Percentiles rank a stretch among this genome's conserved stretches.
These are phyloP conservation scores for Trypanosoma cruzi DNA, from an alignment of 208 protist genomes.

Conservation along the genomic window DNA sequence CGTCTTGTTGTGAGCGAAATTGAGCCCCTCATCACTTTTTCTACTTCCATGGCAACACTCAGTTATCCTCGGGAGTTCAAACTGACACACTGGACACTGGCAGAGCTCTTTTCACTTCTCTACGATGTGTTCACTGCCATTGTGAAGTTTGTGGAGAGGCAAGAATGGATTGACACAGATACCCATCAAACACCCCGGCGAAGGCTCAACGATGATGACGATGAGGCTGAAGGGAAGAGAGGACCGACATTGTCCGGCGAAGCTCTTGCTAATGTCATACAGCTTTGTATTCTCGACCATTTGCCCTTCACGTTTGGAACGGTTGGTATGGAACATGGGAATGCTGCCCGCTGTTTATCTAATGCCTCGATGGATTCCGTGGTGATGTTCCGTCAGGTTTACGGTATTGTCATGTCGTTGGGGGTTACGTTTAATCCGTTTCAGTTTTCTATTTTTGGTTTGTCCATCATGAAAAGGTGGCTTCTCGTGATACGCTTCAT, in stretches of 20 bases:
- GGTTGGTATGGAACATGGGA: neutral
- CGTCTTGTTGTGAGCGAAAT: slow-evolving; percentile 53
- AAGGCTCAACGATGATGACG: neutral
- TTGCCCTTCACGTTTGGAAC: neutral
- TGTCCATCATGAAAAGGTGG: slow-evolving; percentile 73
- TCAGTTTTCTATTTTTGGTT: slow-evolving; percentile 59
- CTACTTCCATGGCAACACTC: slow-evolving; percentile 17
- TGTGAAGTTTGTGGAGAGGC: slow-evolving; percentile 22
- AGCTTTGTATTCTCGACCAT: slow-evolving; percentile 21
- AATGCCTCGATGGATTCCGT: slow-evolving; percentile 13
- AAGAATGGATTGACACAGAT: neutral
- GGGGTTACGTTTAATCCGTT: slow-evolving; percentile 90
- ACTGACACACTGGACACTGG: slow-evolving; percentile 56
- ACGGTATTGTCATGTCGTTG: slow-evolving; percentile 72
- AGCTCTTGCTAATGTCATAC: slow-evolving; percentile 11
- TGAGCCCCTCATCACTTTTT: slow-evolving; percentile 31
- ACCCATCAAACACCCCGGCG: neutral
- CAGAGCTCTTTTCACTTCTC: slow-evolving; percentile 58
- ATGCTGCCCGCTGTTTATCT: neutral
- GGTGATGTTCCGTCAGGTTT: slow-evolving; percentile 62
- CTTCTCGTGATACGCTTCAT: slow-evolving; percentile 77
- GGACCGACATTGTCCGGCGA: slow-evolving; percentile 14
- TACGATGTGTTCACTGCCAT: slow-evolving; percentile 41
- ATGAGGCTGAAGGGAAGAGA: neutral
- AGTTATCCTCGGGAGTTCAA: slow-evolving; percentile 68